Evolutionary conservation across 305 asterid species (phyloP).

Genomic region (Fraxinus floribunda): DNA sequence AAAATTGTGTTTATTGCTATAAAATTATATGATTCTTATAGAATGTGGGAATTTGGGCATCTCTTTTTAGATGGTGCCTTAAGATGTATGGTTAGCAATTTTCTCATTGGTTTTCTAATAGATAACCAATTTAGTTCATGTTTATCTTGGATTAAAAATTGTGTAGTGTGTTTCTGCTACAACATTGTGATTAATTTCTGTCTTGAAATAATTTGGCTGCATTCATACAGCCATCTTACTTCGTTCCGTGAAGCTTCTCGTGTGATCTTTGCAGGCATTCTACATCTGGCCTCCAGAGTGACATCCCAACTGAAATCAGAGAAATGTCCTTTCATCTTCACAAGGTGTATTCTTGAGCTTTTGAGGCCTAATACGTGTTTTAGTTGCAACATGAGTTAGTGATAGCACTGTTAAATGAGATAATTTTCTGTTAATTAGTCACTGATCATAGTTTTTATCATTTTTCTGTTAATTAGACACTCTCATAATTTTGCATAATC

Average conservation of each 20-base stretch:
- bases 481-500: not conserved
- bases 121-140: not conserved
- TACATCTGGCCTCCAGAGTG: conserved; percentile 79
- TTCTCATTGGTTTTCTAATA: not conserved
- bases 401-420: not conserved
- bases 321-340: conserved; percentile 90
- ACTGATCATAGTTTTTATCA: not conserved
- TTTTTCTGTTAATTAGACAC: not conserved
- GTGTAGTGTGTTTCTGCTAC: not conserved
- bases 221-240: not conserved
- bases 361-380: not conserved
- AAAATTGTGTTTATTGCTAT: not conserved
- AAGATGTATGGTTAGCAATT: not conserved
- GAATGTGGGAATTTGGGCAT: not conserved
- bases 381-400: no score
- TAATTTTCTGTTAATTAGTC: no score
- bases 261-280: conserved; percentile 51
- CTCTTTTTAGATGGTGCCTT: not conserved
- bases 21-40: not conserved
- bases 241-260: not conserved
- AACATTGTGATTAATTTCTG: not conserved
- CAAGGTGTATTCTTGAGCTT: conserved; percentile 45
- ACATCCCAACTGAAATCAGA: conserved; percentile 69
- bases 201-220: not conserved
- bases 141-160: not conserved